Conservation (phyloP, 805 yeast genomes). For the Jamesozyma piceae region DNA sequence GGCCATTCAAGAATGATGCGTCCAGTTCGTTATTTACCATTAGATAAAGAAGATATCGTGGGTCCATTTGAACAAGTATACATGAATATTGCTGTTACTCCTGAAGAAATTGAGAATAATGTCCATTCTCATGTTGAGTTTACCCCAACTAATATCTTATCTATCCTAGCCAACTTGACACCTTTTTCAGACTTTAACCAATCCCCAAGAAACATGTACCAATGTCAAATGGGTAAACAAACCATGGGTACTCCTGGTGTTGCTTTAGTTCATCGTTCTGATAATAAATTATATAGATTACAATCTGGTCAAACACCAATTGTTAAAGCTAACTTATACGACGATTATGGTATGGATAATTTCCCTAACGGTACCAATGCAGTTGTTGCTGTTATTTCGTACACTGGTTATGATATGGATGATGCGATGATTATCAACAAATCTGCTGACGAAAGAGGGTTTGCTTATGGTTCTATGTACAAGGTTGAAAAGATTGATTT, state of each 20-base stretch:
- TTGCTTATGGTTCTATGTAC: slow-evolving; percentile 93
- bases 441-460: slow-evolving; percentile 95
- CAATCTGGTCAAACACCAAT: slow-evolving; percentile 97
- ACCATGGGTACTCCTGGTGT: slow-evolving; percentile 99
- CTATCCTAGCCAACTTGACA: slow-evolving; percentile 91
- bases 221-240: slow-evolving; percentile 99
- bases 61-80: slow-evolving; percentile 98
- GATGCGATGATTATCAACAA: slow-evolving; percentile 98
- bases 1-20: slow-evolving; percentile 93
- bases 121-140: slow-evolving; percentile 89
- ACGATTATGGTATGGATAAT: slow-evolving; percentile 94
- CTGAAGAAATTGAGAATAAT: slow-evolving; percentile 74
- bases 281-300: slow-evolving; percentile 84
- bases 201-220: slow-evolving; percentile 99
- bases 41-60: slow-evolving; percentile 72
- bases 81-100: slow-evolving; percentile 91
- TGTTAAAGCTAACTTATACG: slow-evolving; percentile 86
- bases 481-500: slow-evolving; percentile 90
- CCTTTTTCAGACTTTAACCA: slow-evolving; percentile 98
- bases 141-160: slow-evolving; percentile 87
- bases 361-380: slow-evolving; percentile 98
- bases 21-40: slow-evolving; percentile 85
- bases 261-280: slow-evolving; percentile 83
- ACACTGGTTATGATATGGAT: slow-evolving; percentile 99
- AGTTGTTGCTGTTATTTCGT: slow-evolving; percentile 96